Conservation (phyloP, 768 basidiomycete genomes). For the Exidia glandulosa region DNA sequence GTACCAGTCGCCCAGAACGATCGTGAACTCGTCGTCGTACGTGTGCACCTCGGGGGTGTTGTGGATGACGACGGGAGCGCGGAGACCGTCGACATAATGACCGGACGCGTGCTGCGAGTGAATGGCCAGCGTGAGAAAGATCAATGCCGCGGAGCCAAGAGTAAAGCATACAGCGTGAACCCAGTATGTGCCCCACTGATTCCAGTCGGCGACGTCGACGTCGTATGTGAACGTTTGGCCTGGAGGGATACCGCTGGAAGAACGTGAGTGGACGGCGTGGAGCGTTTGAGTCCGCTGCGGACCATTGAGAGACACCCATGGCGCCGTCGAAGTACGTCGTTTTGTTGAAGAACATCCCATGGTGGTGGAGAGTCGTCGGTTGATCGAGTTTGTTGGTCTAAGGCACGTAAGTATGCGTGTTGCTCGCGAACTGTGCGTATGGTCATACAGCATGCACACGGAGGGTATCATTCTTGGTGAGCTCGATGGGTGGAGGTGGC, state of each 20-base stretch:
- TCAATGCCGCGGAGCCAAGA: no score
- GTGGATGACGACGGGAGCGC: conserved; percentile 76
- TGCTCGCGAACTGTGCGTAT: background rate
- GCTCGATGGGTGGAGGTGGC: conserved; percentile 85
- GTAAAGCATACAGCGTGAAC: conserved; percentile 65
- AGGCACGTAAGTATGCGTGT: no score
- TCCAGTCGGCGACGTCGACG: conserved; percentile 55
- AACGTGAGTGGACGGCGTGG: background rate
- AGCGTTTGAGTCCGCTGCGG: conserved; percentile 7
- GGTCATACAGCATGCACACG: conserved; percentile 49
- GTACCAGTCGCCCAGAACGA: conserved; percentile 89
- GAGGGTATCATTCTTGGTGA: conserved; percentile 60
- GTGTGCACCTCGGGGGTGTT: conserved; percentile 34
- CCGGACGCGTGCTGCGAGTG: conserved; percentile 39
- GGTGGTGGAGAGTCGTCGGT: conserved; percentile 73
- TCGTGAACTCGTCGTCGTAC: conserved; percentile 87
- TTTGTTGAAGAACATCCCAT: conserved; percentile 91
- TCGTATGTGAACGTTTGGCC: conserved; percentile 62
- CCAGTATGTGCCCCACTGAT: conserved; percentile 77
- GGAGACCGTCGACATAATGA: conserved; percentile 88
- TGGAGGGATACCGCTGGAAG: conserved; percentile 60
- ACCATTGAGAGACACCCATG: conserved; percentile 75
- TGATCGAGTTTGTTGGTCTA: conserved; percentile 50
- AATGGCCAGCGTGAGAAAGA: no score
- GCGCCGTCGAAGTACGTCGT: conserved; percentile 89